Conservation (phyloP, 176 grass and related monocot genomes). For the Triticum aestivum region IWGSC_CS_RefSeq_v2.1 NC_057810.1:143345011-143345510, state of each 20-base stretch:
- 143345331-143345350: background rate
- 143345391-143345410: background rate
- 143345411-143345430: background rate
- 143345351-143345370: background rate
- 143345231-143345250: constrained; percentile 29
- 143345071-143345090: constrained; percentile 34
- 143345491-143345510: background rate
- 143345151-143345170: too few species aligned
- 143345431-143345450: background rate
- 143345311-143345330: background rate
- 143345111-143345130: background rate
- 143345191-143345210: background rate
- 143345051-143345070: constrained; percentile 54
- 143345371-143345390: background rate
- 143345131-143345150: background rate
- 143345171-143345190: constrained; percentile 3
- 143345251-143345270: background rate
- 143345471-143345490: background rate
- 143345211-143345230: background rate
- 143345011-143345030: constrained; percentile 31
- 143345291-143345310: background rate
- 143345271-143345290: background rate
- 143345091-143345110: background rate
- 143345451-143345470: constrained; percentile 20
- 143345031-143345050: constrained; percentile 38